Evolutionary conservation across 75 land plant genomes (phyloP).

Genomic region (Picea sitchensis): DNA sequence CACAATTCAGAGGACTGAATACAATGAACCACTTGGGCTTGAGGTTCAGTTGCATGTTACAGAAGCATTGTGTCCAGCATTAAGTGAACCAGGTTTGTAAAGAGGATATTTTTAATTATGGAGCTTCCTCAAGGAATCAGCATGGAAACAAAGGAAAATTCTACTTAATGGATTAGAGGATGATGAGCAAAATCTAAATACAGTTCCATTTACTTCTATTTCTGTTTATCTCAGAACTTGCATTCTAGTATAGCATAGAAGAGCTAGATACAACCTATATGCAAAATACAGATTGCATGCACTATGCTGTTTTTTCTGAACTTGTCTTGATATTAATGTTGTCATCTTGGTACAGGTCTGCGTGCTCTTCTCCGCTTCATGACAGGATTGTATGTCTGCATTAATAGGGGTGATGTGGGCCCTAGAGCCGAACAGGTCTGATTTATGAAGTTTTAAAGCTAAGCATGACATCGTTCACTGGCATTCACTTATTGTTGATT

Average conservation of each 20-base stretch:
- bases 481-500: neutral
- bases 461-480: neutral
- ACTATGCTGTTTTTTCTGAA: neutral
- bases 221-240: too few species aligned
- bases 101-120: neutral
- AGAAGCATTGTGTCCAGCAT: conserved; percentile 88
- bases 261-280: too few species aligned
- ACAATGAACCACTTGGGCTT: conserved; percentile 89
- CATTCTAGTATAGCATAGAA: too few species aligned
- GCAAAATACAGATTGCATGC: neutral
- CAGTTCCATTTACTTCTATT: neutral
- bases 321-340: neutral
- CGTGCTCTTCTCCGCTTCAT: conserved; percentile 98
- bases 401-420: conserved; percentile 94
- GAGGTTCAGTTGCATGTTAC: conserved; percentile 90
- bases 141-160: neutral
- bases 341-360: conserved; percentile 51
- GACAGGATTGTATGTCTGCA: conserved; percentile 92
- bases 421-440: conserved; percentile 63
- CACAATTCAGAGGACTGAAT: conserved; percentile 90
- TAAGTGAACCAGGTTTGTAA: conserved; percentile 92
- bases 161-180: neutral
- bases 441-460: neutral
- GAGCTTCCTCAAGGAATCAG: neutral
- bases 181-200: neutral